These are phyloP conservation scores for Cryptosporidium bovis DNA, from an alignment of 169 alveolate species.

Conservation along the genomic window DNA sequence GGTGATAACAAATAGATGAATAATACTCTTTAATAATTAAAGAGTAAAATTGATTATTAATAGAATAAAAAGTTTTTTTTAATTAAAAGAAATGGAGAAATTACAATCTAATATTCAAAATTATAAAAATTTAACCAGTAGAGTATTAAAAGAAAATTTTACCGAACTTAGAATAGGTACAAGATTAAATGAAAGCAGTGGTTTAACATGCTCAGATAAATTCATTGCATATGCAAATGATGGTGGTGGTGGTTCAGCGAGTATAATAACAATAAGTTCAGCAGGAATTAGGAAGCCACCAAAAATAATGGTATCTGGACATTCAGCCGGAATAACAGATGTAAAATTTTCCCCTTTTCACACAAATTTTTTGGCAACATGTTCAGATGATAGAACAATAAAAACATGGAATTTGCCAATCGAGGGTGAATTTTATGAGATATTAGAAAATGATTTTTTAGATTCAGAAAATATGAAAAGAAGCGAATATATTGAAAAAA, in stretches of 20 bases:
- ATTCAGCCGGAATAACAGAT: slow-evolving; percentile 69
- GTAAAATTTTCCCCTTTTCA: slow-evolving; percentile 60
- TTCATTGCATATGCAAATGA: slow-evolving; percentile 72
- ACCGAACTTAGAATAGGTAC: slow-evolving; percentile 65
- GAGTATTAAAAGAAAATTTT: slow-evolving; percentile 22
- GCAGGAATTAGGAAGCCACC: slow-evolving; percentile 68
- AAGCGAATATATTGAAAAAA: slow-evolving; percentile 35
- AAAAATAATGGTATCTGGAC: slow-evolving; percentile 63
- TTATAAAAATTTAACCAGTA: slow-evolving; percentile 32
- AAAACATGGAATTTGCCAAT: slow-evolving; percentile 54
- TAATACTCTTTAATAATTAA: no score
- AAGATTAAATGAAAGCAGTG: slow-evolving; percentile 50
- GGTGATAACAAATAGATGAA: no score
- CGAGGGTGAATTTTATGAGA: slow-evolving; percentile 49
- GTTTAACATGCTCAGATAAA: slow-evolving; percentile 56
- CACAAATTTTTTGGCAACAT: slow-evolving; percentile 51
- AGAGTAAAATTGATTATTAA: no score
- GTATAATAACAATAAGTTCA: slow-evolving; percentile 55
- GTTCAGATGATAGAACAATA: slow-evolving; percentile 61
- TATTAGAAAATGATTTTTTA: slow-evolving; percentile 25
- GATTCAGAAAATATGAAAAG: slow-evolving; percentile 64
- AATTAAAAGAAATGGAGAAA: not conserved
- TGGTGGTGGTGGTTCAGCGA: slow-evolving; percentile 75
- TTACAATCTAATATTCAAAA: slow-evolving; percentile 17
- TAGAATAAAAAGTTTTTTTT: no score